phyloP scores from a whole-genome alignment of 352 stramenopile genomes.

The Pythium aquatile region DNA sequence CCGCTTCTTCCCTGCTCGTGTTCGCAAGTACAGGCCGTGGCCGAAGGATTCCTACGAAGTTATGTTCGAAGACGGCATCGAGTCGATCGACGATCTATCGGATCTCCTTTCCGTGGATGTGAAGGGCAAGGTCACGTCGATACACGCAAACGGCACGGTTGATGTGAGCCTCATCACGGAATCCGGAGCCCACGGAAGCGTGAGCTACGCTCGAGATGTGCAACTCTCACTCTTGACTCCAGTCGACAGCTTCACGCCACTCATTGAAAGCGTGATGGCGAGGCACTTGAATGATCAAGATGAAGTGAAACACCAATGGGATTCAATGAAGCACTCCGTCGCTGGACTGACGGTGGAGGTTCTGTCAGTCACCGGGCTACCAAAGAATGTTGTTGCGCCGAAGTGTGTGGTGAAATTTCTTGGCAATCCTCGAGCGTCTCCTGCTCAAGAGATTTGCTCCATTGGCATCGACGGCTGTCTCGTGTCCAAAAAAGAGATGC shows the following conservation, averaged over 20 bases:
- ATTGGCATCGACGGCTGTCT: conserved; percentile 10
- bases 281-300: conserved; percentile 28
- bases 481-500: conserved; percentile 2
- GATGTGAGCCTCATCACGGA: conserved; percentile 42
- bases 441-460: background rate
- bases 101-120: conserved; percentile 61
- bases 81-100: conserved; percentile 59
- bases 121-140: conserved; percentile 45
- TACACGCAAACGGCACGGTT: conserved; percentile 52
- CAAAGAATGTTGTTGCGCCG: conserved; percentile 30
- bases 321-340: conserved; percentile 36
- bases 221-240: conserved; percentile 38
- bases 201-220: conserved; percentile 31
- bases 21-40: conserved; percentile 53
- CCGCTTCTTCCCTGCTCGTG: conserved; percentile 54
- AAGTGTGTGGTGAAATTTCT: conserved; percentile 50
- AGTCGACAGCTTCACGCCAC: conserved; percentile 40
- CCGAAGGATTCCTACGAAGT: conserved; percentile 50
- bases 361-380: conserved; percentile 43
- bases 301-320: conserved; percentile 27
- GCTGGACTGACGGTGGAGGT: conserved; percentile 46
- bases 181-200: background rate
- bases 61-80: conserved; percentile 51
- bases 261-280: conserved; percentile 39
- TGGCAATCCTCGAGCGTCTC: conserved; percentile 27